Evolutionary conservation across 1,284 basidiomycete species (phyloP).

Genomic region (Kalmanozyma brasiliensis): DNA sequence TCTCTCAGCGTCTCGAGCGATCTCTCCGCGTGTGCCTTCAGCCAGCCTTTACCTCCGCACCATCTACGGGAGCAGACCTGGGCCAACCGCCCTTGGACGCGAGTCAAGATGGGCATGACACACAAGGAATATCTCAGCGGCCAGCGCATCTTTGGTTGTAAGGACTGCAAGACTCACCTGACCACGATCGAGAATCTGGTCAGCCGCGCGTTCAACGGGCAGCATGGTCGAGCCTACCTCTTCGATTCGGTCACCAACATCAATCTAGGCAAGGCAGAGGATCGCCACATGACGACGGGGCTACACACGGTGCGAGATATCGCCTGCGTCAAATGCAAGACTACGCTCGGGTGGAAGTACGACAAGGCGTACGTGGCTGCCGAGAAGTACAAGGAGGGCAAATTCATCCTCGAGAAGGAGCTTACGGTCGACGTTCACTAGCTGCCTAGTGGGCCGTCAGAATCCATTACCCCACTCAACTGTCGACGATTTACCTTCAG

Average conservation of each 20-base stretch:
- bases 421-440: conserved; percentile 54
- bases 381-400: conserved; percentile 98
- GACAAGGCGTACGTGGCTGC: conserved; percentile 86
- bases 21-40: too few species aligned
- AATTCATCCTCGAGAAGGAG: conserved; percentile 90
- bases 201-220: conserved; percentile 77
- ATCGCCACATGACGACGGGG: conserved; percentile 95
- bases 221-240: conserved; percentile 92
- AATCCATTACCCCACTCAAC: background rate
- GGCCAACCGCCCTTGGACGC: too few species aligned
- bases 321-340: conserved; percentile 86
- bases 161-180: conserved; percentile 89
- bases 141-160: conserved; percentile 86
- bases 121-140: conserved; percentile 88
- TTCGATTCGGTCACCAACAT: conserved; percentile 93
- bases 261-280: conserved; percentile 84
- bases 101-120: conserved; percentile 79
- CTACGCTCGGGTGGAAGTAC: conserved; percentile 95
- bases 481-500: background rate
- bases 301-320: conserved; percentile 95
- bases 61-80: too few species aligned
- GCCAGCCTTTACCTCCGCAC: too few species aligned
- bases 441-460: background rate
- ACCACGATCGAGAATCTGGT: conserved; percentile 91
- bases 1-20: too few species aligned